Evolutionary conservation across 2,329 filamentous ascomycete species (phyloP), one percentile per base, ranked within the genome.

Genomic region (Trichoderma gracile): DNA sequence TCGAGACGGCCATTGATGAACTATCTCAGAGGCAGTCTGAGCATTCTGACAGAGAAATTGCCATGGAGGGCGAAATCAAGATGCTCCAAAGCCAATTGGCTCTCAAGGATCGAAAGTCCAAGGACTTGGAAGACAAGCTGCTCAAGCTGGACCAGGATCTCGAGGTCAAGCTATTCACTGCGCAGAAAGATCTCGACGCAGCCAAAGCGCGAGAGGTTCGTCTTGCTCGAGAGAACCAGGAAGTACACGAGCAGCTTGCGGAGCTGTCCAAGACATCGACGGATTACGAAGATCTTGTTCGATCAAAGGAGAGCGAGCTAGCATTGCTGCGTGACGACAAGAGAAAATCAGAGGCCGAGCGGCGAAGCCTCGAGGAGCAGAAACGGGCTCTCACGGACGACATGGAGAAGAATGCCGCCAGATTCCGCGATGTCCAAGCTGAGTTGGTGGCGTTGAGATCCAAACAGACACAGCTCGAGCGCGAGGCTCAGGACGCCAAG

Each of bases 251-350:
- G 70, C 93, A 97, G 71, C 87, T 99, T 60, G 85, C 90, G 0
- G 89, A 97, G 69, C 81, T 99, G 19, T 95, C 95, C 0, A 88
- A 92, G 55, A 97, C 94, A 0, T 97, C 94, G 0, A 96, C 93
- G 0, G 92, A 93, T 73, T 98, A 97, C 69, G 95, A 99, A 76
- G 94, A 98, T 71, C 85, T 98, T 49, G 90, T 99, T 25, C 86
- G 93, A 25, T 89, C 91, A 65, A 99, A 98, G 75, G 95, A 99
- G 74, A 97, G 93, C 75, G 96, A 99, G 73, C 81, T 99, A 21
- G 85, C 89, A 0, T 84, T 98, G 52, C 83, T 98, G 40, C 92
- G 93, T 70, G 87, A 88, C 12, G 95, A 99, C 74, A 86, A 93
- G 68, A 91, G 90, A 74, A 92, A 89, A 68, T 89, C 90, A 69